Evolutionary conservation across 2,329 filamentous ascomycete species (phyloP), one percentile per base, ranked within the genome.

Genomic region (Mollisia scopiformis): DNA sequence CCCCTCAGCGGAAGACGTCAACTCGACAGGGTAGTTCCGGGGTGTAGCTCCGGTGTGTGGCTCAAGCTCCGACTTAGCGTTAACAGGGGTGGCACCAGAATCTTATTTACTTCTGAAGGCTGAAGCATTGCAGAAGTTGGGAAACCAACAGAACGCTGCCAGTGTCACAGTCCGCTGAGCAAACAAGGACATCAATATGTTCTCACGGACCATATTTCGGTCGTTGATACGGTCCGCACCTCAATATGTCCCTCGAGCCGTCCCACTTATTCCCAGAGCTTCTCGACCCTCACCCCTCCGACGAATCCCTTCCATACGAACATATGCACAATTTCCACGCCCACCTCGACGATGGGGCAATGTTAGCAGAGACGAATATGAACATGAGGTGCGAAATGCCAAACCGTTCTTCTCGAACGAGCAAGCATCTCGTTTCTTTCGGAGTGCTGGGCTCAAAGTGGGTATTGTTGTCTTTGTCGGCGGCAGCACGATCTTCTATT

Each of bases 401-500:
- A 68, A 67, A 23, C 80, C 80, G 10, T 74, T 83, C 10, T 55
- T 80, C 50, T 74, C 76, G 0, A 61, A 66, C 21, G 69, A 73
- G 27, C 69, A 75, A n/a, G 50, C 80, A 14, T 57, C 64, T 49
- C 68, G 69, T 4, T 64, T 76, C 46, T 58, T 72, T 27, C 73
- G 74, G 37, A 75, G 74, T 59, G 74, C 74, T 25, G 74, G 69
- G 2, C 61, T 64, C 55, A 78, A 78, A 47, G 74, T 76, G 58
- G 68, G 76, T 28, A 74, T 84, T 14, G 71, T 80, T 16, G 65
- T 77, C 0, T 62, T 77, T 14, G 77, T 78, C 28, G 72, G 78
- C 16, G 69, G 74, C n/a, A 43, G 52, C 5, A 23, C 61, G 16
- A 52, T 71, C 3, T 87, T 92, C 72, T 93, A 92, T 77, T 78